Conservation (phyloP, 2,329 filamentous ascomycete species). For the Monilinia aucupariae region DNA sequence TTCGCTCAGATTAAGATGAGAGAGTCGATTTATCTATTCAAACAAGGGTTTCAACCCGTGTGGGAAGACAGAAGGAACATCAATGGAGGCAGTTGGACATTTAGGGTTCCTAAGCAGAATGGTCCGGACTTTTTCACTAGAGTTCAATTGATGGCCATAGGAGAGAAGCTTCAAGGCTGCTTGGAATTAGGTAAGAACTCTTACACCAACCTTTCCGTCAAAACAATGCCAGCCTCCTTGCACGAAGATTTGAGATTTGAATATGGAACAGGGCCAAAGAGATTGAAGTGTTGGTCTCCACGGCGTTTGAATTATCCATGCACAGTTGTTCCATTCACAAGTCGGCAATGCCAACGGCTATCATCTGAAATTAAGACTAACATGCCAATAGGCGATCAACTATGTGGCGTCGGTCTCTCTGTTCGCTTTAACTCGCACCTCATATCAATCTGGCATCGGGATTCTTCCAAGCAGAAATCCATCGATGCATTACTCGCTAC, state of each 20-base stretch:
- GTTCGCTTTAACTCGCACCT: slow-evolving; percentile 86
- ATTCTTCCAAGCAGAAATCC: slow-evolving; percentile 72
- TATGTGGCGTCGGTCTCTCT: slow-evolving; percentile 82
- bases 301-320: background rate
- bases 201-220: background rate
- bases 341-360: background rate
- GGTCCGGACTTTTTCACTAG: slow-evolving; percentile 74
- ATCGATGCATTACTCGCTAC: slow-evolving; percentile 68
- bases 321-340: background rate
- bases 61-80: slow-evolving; percentile 86
- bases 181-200: slow-evolving; percentile 58
- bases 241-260: background rate
- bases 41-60: slow-evolving; percentile 67
- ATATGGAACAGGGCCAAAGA: background rate
- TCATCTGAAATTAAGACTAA: slow-evolving; percentile 17
- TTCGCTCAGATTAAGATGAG: slow-evolving; percentile 70
- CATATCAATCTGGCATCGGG: slow-evolving; percentile 90
- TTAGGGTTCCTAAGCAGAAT: slow-evolving; percentile 74
- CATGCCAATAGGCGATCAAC: slow-evolving; percentile 61
- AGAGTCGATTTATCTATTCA: slow-evolving; percentile 75
- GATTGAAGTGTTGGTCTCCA: background rate
- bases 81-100: slow-evolving; percentile 84
- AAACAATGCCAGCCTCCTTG: background rate
- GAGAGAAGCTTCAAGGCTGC: slow-evolving; percentile 70
- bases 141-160: slow-evolving; percentile 75